Conservation (phyloP, 208 protist species). For the Polymyxa betae region DNA sequence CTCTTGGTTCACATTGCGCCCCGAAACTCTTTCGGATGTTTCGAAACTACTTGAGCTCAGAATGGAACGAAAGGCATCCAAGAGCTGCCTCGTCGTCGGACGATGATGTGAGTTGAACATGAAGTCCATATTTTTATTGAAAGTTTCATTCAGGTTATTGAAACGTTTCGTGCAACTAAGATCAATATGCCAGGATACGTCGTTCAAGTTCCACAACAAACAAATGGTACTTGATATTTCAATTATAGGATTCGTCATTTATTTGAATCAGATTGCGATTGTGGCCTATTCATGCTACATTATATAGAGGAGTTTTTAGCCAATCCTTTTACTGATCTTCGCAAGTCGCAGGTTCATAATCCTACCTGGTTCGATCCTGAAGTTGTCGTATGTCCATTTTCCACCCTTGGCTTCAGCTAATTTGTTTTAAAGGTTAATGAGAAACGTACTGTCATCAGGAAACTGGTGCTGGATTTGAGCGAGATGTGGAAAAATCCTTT, state of each 20-base stretch:
- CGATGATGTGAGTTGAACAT: background rate
- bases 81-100: background rate
- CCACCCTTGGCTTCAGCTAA: background rate
- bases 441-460: background rate
- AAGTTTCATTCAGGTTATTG: no score
- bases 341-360: background rate
- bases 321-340: background rate
- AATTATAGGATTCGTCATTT: background rate
- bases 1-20: slow-evolving; percentile 15
- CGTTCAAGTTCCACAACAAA: slow-evolving; percentile 39
- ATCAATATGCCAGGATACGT: slow-evolving; percentile 7
- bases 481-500: no score
- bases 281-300: slow-evolving; percentile 36
- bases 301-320: slow-evolving; percentile 13
- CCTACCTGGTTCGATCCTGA: slow-evolving; percentile 23
- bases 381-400: background rate
- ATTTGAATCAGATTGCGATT: background rate
- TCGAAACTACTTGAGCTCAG: slow-evolving; percentile 7
- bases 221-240: background rate
- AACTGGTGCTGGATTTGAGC: background rate
- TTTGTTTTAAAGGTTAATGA: background rate
- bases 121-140: no score
- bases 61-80: background rate
- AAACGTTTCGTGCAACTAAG: background rate
- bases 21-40: slow-evolving; percentile 47